Conservation (phyloP, 176 grass and related monocot genomes). For the Phoenix roebelenii region DNA sequence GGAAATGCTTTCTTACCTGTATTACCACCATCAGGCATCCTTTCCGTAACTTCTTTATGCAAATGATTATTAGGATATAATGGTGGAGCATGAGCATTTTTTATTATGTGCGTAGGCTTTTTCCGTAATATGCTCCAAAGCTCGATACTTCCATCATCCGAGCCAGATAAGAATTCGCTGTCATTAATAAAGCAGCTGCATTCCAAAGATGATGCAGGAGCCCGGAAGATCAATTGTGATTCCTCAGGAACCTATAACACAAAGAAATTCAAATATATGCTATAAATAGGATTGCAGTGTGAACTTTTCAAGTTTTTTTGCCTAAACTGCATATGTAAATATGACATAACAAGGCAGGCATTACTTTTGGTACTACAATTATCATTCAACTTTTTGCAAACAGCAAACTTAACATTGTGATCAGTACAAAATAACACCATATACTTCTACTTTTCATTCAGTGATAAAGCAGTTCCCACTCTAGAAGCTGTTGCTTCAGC, state of each 20-base stretch:
- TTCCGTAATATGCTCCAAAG: conserved; percentile 74
- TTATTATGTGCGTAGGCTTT: conserved; percentile 66
- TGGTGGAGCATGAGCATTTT: conserved; percentile 60
- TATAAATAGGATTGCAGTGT: too few species aligned
- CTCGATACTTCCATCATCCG: conserved; percentile 77
- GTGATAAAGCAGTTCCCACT: too few species aligned
- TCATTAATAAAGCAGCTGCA: conserved; percentile 80
- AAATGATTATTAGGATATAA: conserved; percentile 1
- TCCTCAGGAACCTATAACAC: conserved; percentile 62
- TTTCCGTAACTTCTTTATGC: conserved; percentile 15
- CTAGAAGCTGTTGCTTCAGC: too few species aligned
- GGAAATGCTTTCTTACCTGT: not conserved
- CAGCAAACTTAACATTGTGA: too few species aligned
- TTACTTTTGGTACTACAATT: too few species aligned
- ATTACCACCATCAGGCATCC: conserved; percentile 30
- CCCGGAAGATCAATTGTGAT: conserved; percentile 73
- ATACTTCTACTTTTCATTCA: too few species aligned
- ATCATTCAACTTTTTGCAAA: too few species aligned
- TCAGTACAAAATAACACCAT: too few species aligned
- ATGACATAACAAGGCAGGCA: too few species aligned
- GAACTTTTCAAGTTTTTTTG: too few species aligned
- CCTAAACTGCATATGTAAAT: too few species aligned
- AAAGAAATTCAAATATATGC: conserved; percentile 3
- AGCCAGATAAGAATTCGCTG: conserved; percentile 77
- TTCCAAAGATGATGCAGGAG: conserved; percentile 70